A percentile compares a stretch with the other conserved stretches of the same genome.
These are phyloP conservation scores for Sclerospora graminicola DNA, from an alignment of 352 stramenopile species.

Conservation along the genomic window DNA sequence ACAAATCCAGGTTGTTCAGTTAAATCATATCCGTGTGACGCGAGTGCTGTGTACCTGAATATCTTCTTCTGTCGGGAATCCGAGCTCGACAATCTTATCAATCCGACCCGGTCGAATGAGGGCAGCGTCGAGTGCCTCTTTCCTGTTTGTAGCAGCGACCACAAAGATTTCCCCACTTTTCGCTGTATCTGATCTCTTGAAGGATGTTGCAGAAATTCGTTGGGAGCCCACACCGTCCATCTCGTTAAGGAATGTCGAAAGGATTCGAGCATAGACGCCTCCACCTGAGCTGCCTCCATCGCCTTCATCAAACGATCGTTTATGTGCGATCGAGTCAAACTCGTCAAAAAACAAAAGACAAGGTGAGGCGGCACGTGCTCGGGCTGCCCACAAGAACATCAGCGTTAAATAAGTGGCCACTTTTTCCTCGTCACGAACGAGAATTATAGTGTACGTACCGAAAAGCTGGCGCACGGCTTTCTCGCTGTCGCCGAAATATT, in stretches of 20 bases:
- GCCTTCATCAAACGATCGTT: constrained; percentile 47
- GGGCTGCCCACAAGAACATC: constrained; percentile 22
- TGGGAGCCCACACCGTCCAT: constrained; percentile 66
- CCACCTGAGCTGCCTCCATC: constrained; percentile 27
- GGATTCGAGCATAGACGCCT: constrained; percentile 65
- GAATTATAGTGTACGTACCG: too few species aligned
- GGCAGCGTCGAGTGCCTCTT: constrained; percentile 56
- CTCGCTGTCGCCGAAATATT: constrained; percentile 84
- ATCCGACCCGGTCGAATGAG: constrained; percentile 72
- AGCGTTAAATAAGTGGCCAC: constrained; percentile 6
- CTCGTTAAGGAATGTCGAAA: constrained; percentile 81
- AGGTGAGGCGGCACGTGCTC: constrained; percentile 53
- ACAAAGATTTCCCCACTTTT: constrained; percentile 43
- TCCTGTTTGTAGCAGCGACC: constrained; percentile 63
- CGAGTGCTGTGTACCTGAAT: constrained; percentile 14
- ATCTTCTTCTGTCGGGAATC: constrained; percentile 39
- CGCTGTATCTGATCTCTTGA: constrained; percentile 1
- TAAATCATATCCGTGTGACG: not conserved
- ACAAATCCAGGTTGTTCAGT: not conserved
- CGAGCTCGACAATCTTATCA: constrained; percentile 59
- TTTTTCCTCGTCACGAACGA: too few species aligned
- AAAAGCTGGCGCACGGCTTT: constrained; percentile 73
- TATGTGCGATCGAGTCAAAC: constrained; percentile 74
- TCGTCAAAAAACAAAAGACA: constrained; percentile 84
- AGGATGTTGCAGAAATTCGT: constrained; percentile 12